Conservation (phyloP, 2,329 filamentous ascomycete genomes). For the Diaporthe citrichinensis region DNA sequence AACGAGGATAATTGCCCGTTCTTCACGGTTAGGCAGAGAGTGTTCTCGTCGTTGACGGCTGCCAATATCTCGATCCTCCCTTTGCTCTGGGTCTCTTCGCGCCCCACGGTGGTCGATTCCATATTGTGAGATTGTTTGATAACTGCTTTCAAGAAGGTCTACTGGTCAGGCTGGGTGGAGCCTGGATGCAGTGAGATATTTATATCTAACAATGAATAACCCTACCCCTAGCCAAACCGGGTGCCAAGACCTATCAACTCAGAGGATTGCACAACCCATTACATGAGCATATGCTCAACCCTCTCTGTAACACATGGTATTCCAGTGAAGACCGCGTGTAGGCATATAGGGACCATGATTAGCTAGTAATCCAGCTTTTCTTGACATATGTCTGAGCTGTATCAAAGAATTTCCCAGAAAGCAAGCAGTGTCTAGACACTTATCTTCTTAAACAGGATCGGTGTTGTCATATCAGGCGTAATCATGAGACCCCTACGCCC, state of each 20-base stretch:
- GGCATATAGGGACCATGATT: too few species aligned
- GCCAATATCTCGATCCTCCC: neutral
- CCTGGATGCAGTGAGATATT: neutral
- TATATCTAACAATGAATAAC: neutral
- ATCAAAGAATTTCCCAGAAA: neutral
- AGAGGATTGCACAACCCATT: too few species aligned
- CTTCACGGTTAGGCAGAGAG: neutral
- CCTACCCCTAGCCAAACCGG: too few species aligned
- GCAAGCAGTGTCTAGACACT: neutral
- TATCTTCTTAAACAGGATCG: constrained; percentile 36
- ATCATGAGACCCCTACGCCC: constrained; percentile 18
- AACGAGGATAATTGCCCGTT: neutral
- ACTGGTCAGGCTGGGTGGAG: neutral
- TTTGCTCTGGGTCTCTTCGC: neutral
- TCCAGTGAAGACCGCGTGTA: too few species aligned
- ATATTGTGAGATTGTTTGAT: neutral
- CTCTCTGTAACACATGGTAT: too few species aligned
- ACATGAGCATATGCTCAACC: too few species aligned
- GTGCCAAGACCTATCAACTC: too few species aligned
- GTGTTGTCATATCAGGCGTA: constrained; percentile 31
- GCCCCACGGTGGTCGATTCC: neutral
- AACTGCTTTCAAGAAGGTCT: neutral
- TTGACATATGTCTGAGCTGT: neutral
- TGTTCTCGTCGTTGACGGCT: neutral
- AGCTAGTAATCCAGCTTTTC: too few species aligned